These are phyloP conservation scores for Pisolithus albus DNA, from an alignment of 768 basidiomycete genomes.

Conservation along the genomic window DNA sequence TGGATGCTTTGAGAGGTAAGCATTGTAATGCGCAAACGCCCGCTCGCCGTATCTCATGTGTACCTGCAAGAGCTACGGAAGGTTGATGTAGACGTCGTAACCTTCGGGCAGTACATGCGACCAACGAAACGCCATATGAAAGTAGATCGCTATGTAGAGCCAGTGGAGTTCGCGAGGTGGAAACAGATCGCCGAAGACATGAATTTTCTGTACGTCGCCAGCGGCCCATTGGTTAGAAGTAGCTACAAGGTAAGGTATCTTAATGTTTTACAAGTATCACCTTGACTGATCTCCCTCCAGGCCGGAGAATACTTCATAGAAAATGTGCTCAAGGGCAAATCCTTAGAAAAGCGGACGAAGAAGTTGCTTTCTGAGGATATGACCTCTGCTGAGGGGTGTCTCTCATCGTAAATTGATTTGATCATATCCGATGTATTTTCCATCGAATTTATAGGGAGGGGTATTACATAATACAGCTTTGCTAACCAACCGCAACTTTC, in stretches of 20 bases:
- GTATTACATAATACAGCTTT: not conserved
- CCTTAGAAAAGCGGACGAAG: slow-evolving; percentile 34
- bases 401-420: not conserved
- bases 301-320: slow-evolving; percentile 97
- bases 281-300: slow-evolving; percentile 32
- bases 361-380: slow-evolving; percentile 23
- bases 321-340: slow-evolving; percentile 71
- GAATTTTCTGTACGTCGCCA: slow-evolving; percentile 96
- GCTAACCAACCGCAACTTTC: not conserved
- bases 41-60: not conserved
- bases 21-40: slow-evolving; percentile 1
- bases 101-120: slow-evolving; percentile 99
- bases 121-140: slow-evolving; percentile 99
- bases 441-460: too few species aligned
- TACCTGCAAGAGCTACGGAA: slow-evolving; percentile 70
- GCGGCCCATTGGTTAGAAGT: slow-evolving; percentile 91
- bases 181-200: slow-evolving; percentile 83
- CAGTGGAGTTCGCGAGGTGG: slow-evolving; percentile 90
- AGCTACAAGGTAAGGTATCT: slow-evolving; percentile 82
- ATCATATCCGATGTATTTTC: not conserved
- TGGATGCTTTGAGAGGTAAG: slow-evolving; percentile 77
- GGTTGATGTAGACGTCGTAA: slow-evolving; percentile 90
- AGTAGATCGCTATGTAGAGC: slow-evolving; percentile 92
- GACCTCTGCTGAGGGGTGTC: slow-evolving; percentile 1
- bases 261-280: not conserved